These are phyloP conservation scores for Hanseniaspora uvarum DNA, from an alignment of 1,139 yeast genomes.

Conservation along the genomic window DNA sequence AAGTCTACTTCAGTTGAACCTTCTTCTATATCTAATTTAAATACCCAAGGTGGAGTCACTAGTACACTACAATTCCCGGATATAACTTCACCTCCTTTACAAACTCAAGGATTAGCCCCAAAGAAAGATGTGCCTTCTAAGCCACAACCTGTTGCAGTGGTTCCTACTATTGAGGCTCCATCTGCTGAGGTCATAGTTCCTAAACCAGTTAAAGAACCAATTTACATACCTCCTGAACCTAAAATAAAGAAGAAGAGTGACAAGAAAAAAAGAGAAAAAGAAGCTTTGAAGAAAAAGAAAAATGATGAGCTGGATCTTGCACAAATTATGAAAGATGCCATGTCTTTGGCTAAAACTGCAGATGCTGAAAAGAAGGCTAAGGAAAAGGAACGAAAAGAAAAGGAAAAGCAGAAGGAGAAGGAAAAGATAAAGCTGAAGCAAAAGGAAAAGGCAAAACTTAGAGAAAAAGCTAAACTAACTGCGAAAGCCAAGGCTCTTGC, in stretches of 20 bases:
- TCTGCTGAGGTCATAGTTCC: background rate
- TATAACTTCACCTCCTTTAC: conserved; percentile 22
- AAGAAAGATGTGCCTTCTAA: background rate
- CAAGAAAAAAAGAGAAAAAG: background rate
- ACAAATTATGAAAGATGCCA: conserved; percentile 18
- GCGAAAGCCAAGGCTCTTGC: background rate
- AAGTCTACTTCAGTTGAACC: background rate
- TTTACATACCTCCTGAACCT: background rate
- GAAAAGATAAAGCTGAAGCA: background rate
- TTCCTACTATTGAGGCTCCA: background rate
- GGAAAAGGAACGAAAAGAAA: background rate
- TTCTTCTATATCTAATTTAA: conserved; percentile 22
- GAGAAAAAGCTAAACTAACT: background rate
- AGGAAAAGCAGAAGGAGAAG: background rate
- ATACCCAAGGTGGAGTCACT: conserved; percentile 30
- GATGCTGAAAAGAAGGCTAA: background rate
- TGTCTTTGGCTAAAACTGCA: conserved; percentile 15
- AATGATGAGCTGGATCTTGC: conserved; percentile 17
- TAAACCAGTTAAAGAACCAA: background rate
- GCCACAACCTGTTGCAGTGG: background rate
- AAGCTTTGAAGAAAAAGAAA: background rate
- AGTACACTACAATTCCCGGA: conserved; percentile 31
- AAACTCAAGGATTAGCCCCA: background rate
- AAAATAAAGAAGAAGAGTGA: background rate
- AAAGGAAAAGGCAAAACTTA: background rate